These are phyloP conservation scores for Lantana camara DNA, from an alignment of 257 asterid species.

Conservation along the genomic window DNA sequence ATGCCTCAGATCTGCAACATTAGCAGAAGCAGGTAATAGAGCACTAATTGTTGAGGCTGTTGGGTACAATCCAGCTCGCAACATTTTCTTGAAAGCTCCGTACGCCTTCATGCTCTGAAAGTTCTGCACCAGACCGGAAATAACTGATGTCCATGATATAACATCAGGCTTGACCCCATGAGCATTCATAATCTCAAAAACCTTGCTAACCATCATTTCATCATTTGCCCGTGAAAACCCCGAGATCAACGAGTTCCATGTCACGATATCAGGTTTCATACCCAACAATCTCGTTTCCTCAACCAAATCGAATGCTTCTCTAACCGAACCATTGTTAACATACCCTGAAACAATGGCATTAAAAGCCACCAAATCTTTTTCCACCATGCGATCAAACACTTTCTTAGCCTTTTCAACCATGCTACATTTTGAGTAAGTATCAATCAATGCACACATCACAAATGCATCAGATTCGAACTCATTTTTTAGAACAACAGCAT, in stretches of 20 bases:
- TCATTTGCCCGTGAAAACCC: constrained; percentile 70
- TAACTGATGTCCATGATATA: constrained; percentile 70
- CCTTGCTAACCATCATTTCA: constrained; percentile 35
- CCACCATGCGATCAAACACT: constrained; percentile 52
- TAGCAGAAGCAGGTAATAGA: constrained; percentile 66
- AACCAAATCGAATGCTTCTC: constrained; percentile 45
- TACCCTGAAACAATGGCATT: constrained; percentile 72
- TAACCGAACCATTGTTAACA: constrained; percentile 40
- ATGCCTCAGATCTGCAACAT: constrained; percentile 47
- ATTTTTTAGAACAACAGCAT: constrained; percentile 45
- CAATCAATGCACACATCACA: constrained; percentile 58
- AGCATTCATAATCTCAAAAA: constrained; percentile 41
- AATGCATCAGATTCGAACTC: constrained; percentile 51
- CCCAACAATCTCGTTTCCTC: constrained; percentile 48
- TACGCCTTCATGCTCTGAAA: constrained; percentile 48
- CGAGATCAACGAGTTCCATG: constrained; percentile 67
- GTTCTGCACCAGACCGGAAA: constrained; percentile 72
- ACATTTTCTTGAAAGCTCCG: constrained; percentile 45
- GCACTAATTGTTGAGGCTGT: constrained; percentile 60
- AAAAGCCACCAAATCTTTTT: constrained; percentile 54
- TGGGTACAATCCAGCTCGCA: constrained; percentile 48
- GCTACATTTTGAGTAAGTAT: constrained; percentile 67
- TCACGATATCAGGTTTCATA: constrained; percentile 52
- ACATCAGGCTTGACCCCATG: constrained; percentile 62
- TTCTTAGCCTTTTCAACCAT: constrained; percentile 46